phyloP scores from a whole-genome alignment of 2,329 filamentous ascomycete species.

The Alternaria metachromatica region DNA sequence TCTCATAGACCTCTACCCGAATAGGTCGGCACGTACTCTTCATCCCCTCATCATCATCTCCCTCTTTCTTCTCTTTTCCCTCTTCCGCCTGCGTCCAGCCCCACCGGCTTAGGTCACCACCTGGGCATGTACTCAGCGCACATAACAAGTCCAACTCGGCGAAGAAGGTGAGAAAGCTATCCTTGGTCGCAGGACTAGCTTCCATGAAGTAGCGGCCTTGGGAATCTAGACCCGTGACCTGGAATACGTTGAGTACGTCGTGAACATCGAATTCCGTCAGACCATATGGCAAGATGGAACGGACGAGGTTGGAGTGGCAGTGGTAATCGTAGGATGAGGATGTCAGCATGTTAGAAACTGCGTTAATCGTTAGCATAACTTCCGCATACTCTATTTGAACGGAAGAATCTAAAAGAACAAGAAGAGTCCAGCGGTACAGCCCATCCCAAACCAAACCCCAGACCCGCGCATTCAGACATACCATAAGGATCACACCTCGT shows the following conservation, averaged over 20 bases:
- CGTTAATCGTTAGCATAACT: not conserved
- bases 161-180: slow-evolving; percentile 73
- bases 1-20: slow-evolving; percentile 73
- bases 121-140: slow-evolving; percentile 74
- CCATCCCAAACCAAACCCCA: not conserved
- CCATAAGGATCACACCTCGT: slow-evolving; percentile 83
- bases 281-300: slow-evolving; percentile 73
- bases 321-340: slow-evolving; percentile 79
- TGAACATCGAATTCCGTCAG: slow-evolving; percentile 78
- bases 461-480: slow-evolving; percentile 23
- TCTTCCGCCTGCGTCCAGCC: slow-evolving; percentile 66
- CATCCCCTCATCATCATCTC: slow-evolving; percentile 57
- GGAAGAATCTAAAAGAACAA: not conserved
- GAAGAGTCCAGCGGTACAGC: not conserved
- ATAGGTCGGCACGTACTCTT: slow-evolving; percentile 71
- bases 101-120: slow-evolving; percentile 82
- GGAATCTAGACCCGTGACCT: slow-evolving; percentile 78
- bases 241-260: slow-evolving; percentile 86
- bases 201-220: slow-evolving; percentile 62
- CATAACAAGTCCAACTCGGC: slow-evolving; percentile 78
- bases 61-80: slow-evolving; percentile 60
- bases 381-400: not conserved
- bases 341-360: slow-evolving; percentile 73
- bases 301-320: slow-evolving; percentile 81
- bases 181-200: slow-evolving; percentile 36